Evolutionary conservation across 495 filamentous ascomycete genomes (phyloP).

Genomic region (Podospora comata): DNA sequence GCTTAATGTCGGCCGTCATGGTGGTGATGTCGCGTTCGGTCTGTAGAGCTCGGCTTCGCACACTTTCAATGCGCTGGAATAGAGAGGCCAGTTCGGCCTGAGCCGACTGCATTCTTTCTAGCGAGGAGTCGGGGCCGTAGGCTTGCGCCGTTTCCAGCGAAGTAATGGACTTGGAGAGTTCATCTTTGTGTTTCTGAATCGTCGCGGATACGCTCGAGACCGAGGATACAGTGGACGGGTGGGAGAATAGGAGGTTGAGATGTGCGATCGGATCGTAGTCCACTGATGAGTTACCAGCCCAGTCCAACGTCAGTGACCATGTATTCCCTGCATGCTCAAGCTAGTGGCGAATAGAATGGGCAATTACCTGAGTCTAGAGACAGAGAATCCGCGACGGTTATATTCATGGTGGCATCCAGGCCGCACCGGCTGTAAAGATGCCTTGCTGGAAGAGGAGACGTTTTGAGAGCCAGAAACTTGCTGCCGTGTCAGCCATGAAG

Average conservation of each 20-base stretch:
- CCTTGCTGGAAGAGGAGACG: not conserved
- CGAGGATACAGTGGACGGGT: conserved; percentile 80
- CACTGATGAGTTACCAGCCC: conserved; percentile 47
- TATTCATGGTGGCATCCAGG: conserved; percentile 43
- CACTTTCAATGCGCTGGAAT: conserved; percentile 93
- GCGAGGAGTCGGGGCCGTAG: conserved; percentile 79
- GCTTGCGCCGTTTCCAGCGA: conserved; percentile 75
- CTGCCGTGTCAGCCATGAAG: not conserved
- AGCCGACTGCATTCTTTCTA: conserved; percentile 83
- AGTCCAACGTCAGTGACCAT: not conserved
- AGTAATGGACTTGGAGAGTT: conserved; percentile 76
- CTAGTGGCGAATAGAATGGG: not conserved
- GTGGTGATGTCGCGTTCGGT: conserved; percentile 95
- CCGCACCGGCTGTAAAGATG: not conserved
- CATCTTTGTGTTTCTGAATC: conserved; percentile 76
- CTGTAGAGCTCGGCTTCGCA: conserved; percentile 82
- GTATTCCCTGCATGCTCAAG: not conserved
- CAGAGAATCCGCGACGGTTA: conserved; percentile 35
- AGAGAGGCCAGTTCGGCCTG: conserved; percentile 85
- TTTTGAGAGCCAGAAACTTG: not conserved
- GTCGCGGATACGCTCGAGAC: conserved; percentile 67
- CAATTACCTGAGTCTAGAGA: conserved; percentile 53
- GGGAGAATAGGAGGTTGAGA: conserved; percentile 90
- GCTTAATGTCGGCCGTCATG: conserved; percentile 99
- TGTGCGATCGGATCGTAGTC: conserved; percentile 94